Evolutionary conservation across 371 early-diverging fungal species (phyloP), one percentile per base, ranked within the genome.

Genomic region (Mortierella sp.): DNA sequence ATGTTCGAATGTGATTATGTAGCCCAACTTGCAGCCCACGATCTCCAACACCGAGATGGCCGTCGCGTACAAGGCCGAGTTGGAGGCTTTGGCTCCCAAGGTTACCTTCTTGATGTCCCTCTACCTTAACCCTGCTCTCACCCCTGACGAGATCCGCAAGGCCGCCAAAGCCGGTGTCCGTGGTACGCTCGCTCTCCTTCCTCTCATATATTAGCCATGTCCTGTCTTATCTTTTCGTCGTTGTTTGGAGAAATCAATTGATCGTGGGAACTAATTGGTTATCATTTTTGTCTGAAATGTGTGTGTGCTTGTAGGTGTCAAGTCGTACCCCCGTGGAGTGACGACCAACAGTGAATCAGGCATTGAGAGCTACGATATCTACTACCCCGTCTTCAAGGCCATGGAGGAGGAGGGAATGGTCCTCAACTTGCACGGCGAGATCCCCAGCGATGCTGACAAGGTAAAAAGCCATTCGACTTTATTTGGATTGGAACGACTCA

Each of bases 261-360:
- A 53, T 55, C 14, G 44, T 69, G 63, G 48, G 52, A 73, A 14
- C 52, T 11, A 52, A 14, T 16, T 71, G 9, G 50, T 0, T 29
- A 19, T 41, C 37, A n/a, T 64, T 68, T 47, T 50, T n/a, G n/a
- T n/a, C n/a, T n/a, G n/a, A n/a, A n/a, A 55, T 41, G 39, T 39
- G 29, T 65, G 45, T 11, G 22, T 52, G 9, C 41, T 53, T 47
- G 24, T 58, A 91, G 97, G 97, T 68, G 98, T 99, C 71, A 99
- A 99, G 86, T 95, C 96, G 13, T 99, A 99, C 85, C 99, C 99
- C 29, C 92, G 97, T 43, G 98, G 99, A 43, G 99, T 99, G 31
- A 99, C 99, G 0, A 99, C 99, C 73, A 98, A 99, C 91, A 94
- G 94, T 74, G 98, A 98, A 70, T 91, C 92, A 70, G 99, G 99